These are phyloP conservation scores for Colletotrichum orbiculare DNA, from an alignment of 2,329 filamentous ascomycete species.

Conservation along the genomic window DNA sequence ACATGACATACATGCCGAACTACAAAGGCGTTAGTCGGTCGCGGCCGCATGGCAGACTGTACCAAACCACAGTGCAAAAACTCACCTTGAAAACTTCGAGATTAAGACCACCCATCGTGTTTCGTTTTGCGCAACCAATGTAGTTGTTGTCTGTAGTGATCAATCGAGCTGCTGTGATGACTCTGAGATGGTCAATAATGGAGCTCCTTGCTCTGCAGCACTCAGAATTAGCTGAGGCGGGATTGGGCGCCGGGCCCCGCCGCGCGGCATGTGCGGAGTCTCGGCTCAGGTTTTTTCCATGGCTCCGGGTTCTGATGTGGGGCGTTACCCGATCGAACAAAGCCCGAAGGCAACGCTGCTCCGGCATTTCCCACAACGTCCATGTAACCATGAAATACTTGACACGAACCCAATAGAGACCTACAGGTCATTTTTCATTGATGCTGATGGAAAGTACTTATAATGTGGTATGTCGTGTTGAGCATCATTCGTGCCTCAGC, in stretches of 20 bases:
- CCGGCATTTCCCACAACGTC: conserved; percentile 1
- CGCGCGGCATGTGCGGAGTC: conserved; percentile 16
- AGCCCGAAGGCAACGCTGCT: conserved; percentile 10
- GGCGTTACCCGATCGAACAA: conserved; percentile 25
- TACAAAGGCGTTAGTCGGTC: conserved; percentile 48
- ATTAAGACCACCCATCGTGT: conserved; percentile 78
- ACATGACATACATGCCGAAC: conserved; percentile 99
- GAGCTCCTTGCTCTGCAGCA: conserved; percentile 11
- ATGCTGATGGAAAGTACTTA: conserved; percentile 21
- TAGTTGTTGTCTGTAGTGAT: neutral
- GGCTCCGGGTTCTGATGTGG: conserved; percentile 25
- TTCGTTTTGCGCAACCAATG: neutral
- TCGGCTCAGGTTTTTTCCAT: conserved; percentile 34
- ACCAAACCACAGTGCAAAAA: neutral
- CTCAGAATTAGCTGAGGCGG: conserved; percentile 29
- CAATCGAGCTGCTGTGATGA: neutral
- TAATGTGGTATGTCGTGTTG: conserved; percentile 29
- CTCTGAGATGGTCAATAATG: conserved; percentile 16
- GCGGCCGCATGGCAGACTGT: neutral
- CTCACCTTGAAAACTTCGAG: conserved; percentile 89
- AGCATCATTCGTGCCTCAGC: conserved; percentile 18
- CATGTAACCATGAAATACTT: neutral
- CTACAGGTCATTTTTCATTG: conserved; percentile 5
- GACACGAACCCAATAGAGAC: neutral
- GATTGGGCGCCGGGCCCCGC: conserved; percentile 22